Base-by-base conservation (phyloP, 441 rosid genomes). In the Bocquillonia castaneifolia region DNA sequence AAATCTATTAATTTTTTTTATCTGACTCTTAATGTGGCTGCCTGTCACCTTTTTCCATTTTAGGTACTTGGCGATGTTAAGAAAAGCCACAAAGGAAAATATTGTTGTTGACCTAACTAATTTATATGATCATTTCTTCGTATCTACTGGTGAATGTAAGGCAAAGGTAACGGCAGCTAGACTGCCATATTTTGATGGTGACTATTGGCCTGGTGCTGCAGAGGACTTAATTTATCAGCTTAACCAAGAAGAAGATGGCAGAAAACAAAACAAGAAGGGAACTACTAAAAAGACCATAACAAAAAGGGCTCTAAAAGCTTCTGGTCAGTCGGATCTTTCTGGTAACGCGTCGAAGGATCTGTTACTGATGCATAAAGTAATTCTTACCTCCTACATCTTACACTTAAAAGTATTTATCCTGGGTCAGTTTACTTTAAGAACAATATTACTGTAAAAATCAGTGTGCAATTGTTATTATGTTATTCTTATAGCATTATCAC, bases 161-260 rank as follows among this genome's bases (percentile, higher is more conserved):
- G 91, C 96, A 54, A 93, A 85, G 81, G 97, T 92, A 64, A 95
- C 99, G 22, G 99, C 98, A 57, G 91, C 97, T 40, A 91, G 98
- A 86, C 85, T 96, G 64, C 99, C 99, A 34, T 96, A 96, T 86
- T 96, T 96, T 63, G 99, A 93, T 76, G 99, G 99, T 77, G 98
- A 96, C 80, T 96, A 96, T 80, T 96, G 98, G 99, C 98, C 99
- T 62, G 99, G 96, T 74, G 98, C 99, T 62, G 99, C 99, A 0
- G 99, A 96, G 84, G 98, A 96, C 76, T 80, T 96, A 63, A 91
- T 96, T 70, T 80, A 85, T 84, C 98, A 91, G 82, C 84, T 96
- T 75, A 86, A 88, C 62, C 97, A 96, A 84, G 98, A 95, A 70
- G 98, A 92, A 79, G 97, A 96, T 77, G 96, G 93, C 64, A 88